phyloP scores from a whole-genome alignment of 495 filamentous ascomycete species.

The Lepraria neglecta region DNA sequence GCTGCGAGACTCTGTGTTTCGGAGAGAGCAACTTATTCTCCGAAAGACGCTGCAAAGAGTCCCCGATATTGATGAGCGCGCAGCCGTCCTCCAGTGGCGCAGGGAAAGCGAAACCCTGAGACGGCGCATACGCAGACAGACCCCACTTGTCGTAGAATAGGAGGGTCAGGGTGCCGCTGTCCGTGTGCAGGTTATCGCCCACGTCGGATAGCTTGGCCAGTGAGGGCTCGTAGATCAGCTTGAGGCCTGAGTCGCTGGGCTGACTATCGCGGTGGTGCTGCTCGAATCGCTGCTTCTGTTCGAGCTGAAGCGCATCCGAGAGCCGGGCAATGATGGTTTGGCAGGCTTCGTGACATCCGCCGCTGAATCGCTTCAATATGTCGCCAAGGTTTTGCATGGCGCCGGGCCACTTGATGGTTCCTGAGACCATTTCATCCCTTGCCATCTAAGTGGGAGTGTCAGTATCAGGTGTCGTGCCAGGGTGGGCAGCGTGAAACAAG shows the following conservation, averaged over 20 bases:
- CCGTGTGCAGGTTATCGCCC: conserved; percentile 25
- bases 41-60: conserved; percentile 30
- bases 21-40: conserved; percentile 28
- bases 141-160: conserved; percentile 27
- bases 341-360: neutral
- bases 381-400: neutral
- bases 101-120: neutral
- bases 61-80: conserved; percentile 31
- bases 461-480: neutral
- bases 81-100: conserved; percentile 22
- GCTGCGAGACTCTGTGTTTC: conserved; percentile 32
- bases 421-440: neutral
- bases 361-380: conserved; percentile 1
- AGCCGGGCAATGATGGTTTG: neutral
- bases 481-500: neutral
- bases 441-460: conserved; percentile 7
- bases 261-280: conserved; percentile 11
- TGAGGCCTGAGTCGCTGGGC: conserved; percentile 27
- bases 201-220: conserved; percentile 20
- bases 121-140: conserved; percentile 17
- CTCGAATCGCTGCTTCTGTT: neutral
- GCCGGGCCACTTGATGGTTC: neutral
- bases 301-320: neutral
- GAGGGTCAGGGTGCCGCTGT: conserved; percentile 27
- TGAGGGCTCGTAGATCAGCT: conserved; percentile 24